Evolutionary conservation across 176 grass and related monocot species (phyloP), one percentile per base, ranked within the genome.

Genomic region (Stipa capillata): DNA sequence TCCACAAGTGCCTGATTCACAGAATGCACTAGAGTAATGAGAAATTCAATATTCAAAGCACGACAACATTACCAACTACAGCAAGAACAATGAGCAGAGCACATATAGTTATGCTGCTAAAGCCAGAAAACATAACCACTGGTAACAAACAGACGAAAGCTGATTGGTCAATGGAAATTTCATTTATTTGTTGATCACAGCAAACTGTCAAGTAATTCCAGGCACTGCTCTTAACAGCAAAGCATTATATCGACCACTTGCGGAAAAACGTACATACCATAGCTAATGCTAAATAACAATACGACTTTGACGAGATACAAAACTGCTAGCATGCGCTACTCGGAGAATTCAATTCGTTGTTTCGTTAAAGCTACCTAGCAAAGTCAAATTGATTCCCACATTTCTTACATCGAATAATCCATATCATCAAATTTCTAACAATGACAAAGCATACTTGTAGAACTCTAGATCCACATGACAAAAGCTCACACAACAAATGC

Each of bases 1-100:
- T 97, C 91, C 69, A 97, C 75, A 64, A 97, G 88, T 57, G 94
- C 94, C 94, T 97, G 83, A 53, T 73, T 35, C 70, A 67, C 12
- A 82, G 23, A 85, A 69, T 56, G 23, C 18, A 81, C 18, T 14
- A 13, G 3, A 49, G 1, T 4, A 77, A 82, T 51, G 31, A 20
- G 37, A 48, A 23, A 3, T 68, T 44, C 2, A 49, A 60, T 16
- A 16, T 8, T 74, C 0, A 31, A 50, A 18, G 8, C 4, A 29
- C 6, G 1, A 58, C 18, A 58, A 44, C 4, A 82, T 36, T 53
- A 34, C 4, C 11, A 21, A 27, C 21, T 6, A 41, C 1, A 16
- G 65, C 0, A 32, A 50, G 7, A 17, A 31, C 37, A 81, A 3
- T 34, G 18, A 65, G 4, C 47, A n/a, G 16, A 49, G 3, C 33